Evolutionary conservation across 164 flowering plant species (phyloP), one percentile per base, ranked within the genome.

Genomic region (Umbilicus rupestris): DNA sequence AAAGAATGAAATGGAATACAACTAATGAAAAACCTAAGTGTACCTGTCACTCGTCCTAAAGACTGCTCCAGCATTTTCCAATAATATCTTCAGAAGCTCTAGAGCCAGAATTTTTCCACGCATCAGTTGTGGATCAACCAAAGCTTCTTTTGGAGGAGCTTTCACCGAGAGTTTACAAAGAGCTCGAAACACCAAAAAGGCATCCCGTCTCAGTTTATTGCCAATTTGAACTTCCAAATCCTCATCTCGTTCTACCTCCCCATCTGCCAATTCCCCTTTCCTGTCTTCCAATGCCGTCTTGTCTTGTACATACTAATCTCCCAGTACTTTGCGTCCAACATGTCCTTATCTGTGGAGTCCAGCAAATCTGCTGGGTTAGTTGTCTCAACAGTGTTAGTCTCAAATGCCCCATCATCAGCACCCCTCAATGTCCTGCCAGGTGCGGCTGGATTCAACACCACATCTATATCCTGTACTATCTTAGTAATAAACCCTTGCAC

Each of bases 321-420:
- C 99, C 99, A 95, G 65, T 95, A 95, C 82, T 95, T 95, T 2
- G 99, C 99, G 76, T 95, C 98, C 79, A 95, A 79, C 99, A 95
- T 92, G 66, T 95, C 99, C 81, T 92, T 92, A 78, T 95, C 99
- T 0, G 99, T 92, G 4, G 97, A 95, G 74, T 95, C 99, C 78
- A 95, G 75, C 81, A 95, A 79, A 82, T 95, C 99, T 0, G 97
- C 83, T 0, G 99, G 97, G 75, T 95, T 95, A 0, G 98, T 88
- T 0, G 91, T 83, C 79, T 92, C 98, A 58, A 90, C 96, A 0
- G 94, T 81, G 0, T 90, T 86, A 26, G 96, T 87, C 75, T 92
- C 97, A 68, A 95, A 92, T 7, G 96, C 98, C 31, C 99, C 98
- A 71, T 95, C 98, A 62, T 95, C 98, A 3, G 66, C 88, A 6